Base-by-base conservation (phyloP, 2,329 filamentous ascomycete species). In the Fusarium globosum region DNA sequence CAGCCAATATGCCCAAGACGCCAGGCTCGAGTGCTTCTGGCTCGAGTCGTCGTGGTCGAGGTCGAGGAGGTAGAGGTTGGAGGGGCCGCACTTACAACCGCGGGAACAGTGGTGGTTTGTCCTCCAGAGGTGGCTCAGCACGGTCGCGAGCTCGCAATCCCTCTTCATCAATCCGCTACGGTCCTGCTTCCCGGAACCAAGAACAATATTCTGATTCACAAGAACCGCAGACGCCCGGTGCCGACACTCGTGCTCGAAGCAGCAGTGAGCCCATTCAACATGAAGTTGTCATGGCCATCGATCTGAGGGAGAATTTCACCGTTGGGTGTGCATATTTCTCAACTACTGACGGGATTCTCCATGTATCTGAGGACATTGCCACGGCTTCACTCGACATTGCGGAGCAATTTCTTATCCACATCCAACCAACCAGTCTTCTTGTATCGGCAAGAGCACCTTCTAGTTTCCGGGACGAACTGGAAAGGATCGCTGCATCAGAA, bases 281-380 rank as follows among this genome's bases (percentile, higher is more conserved):
- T 63, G 93, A 96, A 78, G 83, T 94, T 33, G 88, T 97, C 65
- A 94, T 97, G 90, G 93, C 94, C 2, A 85, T 97, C 30, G 91
- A 97, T 66, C 86, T 96, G 80, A 90, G 88, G 70, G 88, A 91
- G n/a, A 88, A 89, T 36, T 90, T 89, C 2, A 91, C 88, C 0
- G 86, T 97, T 23, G 96, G 96, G 2, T 98, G 95, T 80, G 92
- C 94, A 51, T 97, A 96, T 79, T 97, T 96, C 79, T 85, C 92
- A 52, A 90, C 91, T 11, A 83, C 87, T 33, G 90, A 94, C 43
- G 91, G 93, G 77, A 90, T 87, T 41, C 82, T 98, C 7, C 92
- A 89, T 66, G 86, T 97, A 48, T 91, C 97, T 79, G 91, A 96
- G 79, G 95, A 98, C 74, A 87, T 94, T 15, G 86, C 89, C 21